Evolutionary conservation across 495 filamentous ascomycete species (phyloP), one percentile per base, ranked within the genome.

Genomic region (Neurospora pannonica): DNA sequence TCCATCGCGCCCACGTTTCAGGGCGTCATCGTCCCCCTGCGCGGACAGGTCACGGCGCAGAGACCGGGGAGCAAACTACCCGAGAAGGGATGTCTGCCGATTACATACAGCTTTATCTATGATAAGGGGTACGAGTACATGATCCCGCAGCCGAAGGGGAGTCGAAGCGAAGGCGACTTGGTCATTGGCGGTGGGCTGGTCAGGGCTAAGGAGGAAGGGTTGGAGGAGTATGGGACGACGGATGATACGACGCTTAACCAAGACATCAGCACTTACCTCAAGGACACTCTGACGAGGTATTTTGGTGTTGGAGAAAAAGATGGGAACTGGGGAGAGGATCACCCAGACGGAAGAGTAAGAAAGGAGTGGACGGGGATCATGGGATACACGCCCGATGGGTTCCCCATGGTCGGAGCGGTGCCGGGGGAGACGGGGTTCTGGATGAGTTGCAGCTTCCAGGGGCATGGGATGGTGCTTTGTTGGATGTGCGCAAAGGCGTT

Each of bases 161-260:
- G 80, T 6, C 72, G 70, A 24, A 83, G 83, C 19, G 84, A 79
- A 15, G 87, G 88, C 5, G 90, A 94, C 72, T 87, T 93, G n/a
- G 81, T 92, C 42, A 93, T 93, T 37, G 88, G 92, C 10, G 91
- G 92, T 15, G 92, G 91, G 5, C 82, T 91, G 5, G 87, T 84
- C 0, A 83, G 85, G 62, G 82, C 85, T 5, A 75, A 76, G 4
- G 75, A 83, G 37, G 60, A 73, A 38, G 89, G 89, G 10, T 74
- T 85, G 76, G 78, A 79, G 24, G 87, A 86, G 77, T 89, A 78
- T 73, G 88, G 87, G 38, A 87, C 80, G 31, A 88, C 81, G 54
- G 89, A 89, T 81, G 91, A 93, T 80, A 87, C 83, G n/a, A 82
- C 75, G 71, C 76, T 85, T 71, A 88, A 93, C 76, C 75, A 81